Evolutionary conservation across 2,329 filamentous ascomycete species (phyloP).

Genomic region (Dactylellina parvicollis): DNA sequence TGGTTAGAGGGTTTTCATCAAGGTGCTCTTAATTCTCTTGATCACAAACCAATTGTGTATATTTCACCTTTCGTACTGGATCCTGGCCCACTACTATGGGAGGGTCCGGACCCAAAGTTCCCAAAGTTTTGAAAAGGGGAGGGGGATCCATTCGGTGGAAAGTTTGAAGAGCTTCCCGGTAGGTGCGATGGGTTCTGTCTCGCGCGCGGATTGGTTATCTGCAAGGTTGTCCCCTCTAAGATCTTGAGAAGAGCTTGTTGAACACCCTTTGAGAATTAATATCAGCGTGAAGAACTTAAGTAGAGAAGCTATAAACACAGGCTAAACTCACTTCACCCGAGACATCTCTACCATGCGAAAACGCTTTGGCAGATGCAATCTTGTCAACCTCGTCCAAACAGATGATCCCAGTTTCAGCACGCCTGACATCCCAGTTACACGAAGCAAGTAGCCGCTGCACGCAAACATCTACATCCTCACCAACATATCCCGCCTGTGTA

Average conservation of each 20-base stretch:
- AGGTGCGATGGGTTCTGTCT: constrained; percentile 57
- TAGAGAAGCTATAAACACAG: background rate
- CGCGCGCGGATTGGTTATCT: constrained; percentile 74
- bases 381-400: constrained; percentile 98
- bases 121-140: constrained; percentile 54
- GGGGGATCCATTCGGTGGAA: constrained; percentile 61
- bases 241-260: constrained; percentile 96
- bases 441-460: constrained; percentile 90
- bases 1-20: background rate
- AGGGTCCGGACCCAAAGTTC: constrained; percentile 23
- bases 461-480: constrained; percentile 95
- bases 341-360: constrained; percentile 85
- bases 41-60: constrained; percentile 53
- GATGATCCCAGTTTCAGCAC: constrained; percentile 83
- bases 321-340: constrained; percentile 73
- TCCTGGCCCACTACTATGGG: constrained; percentile 11
- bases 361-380: constrained; percentile 86
- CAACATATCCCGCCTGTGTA: constrained; percentile 96
- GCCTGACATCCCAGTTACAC: constrained; percentile 70
- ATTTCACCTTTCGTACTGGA: constrained; percentile 56
- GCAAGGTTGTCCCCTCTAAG: constrained; percentile 92
- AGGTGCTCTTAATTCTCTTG: background rate
- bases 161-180: constrained; percentile 66
- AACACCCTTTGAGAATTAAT: constrained; percentile 70
- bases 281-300: background rate